Conservation (phyloP, 2,329 filamentous ascomycete genomes). For the Aspergillus pseudonomiae region DNA sequence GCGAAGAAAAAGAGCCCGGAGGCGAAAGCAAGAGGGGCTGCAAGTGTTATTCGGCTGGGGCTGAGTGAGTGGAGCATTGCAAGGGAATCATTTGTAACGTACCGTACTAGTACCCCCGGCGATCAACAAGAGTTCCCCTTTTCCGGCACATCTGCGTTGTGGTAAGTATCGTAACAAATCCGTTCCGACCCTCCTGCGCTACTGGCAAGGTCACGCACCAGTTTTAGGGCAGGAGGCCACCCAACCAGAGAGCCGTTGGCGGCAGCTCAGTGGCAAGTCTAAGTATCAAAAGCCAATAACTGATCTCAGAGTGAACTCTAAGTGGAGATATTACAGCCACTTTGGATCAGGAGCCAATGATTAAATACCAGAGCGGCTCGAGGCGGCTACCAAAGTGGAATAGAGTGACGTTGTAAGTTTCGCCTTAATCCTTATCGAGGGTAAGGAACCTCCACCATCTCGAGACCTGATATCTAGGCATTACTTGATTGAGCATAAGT, state of each 20-base stretch:
- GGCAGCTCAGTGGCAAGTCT: constrained; percentile 25
- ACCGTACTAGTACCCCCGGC: neutral
- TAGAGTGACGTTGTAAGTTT: constrained; percentile 20
- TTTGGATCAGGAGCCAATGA: constrained; percentile 15
- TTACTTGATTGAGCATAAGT: constrained; percentile 10
- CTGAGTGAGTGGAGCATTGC: constrained; percentile 28
- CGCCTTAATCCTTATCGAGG: constrained; percentile 15
- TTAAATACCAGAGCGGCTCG: neutral
- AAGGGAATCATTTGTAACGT: constrained; percentile 16
- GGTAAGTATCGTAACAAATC: constrained; percentile 16
- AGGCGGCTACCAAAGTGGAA: constrained; percentile 18
- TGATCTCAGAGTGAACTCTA: neutral
- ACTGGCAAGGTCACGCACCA: constrained; percentile 27
- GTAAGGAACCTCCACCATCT: constrained; percentile 8
- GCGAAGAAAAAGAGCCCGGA: constrained; percentile 27
- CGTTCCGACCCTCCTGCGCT: constrained; percentile 17
- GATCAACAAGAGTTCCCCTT: constrained; percentile 5
- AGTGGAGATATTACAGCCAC: constrained; percentile 21
- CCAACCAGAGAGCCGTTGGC: constrained; percentile 23
- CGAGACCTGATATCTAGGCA: constrained; percentile 12
- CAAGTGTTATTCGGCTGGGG: constrained; percentile 29
- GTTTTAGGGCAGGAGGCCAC: constrained; percentile 17
- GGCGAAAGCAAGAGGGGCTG: constrained; percentile 32
- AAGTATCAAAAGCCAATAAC: constrained; percentile 17
- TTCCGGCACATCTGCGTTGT: neutral